Conservation (phyloP, 129 eudicot species). For the Arctium minus region DNA sequence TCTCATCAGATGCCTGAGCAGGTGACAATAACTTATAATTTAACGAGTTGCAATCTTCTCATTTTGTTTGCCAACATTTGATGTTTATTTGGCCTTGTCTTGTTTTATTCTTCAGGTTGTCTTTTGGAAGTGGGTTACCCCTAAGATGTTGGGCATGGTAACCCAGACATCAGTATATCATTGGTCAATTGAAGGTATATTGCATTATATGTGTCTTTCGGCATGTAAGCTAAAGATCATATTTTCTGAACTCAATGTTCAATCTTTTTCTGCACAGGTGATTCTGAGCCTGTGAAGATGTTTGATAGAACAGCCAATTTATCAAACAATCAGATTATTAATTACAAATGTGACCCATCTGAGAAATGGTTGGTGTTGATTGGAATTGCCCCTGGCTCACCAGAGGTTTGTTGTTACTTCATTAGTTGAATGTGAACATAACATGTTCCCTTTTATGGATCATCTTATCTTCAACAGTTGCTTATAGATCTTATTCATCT, state of each 20-base stretch:
- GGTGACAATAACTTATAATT: slow-evolving; percentile 19
- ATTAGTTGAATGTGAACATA: neutral
- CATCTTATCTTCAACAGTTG: neutral
- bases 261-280: slow-evolving; percentile 44
- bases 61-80: neutral
- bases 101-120: slow-evolving; percentile 41
- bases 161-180: slow-evolving; percentile 80
- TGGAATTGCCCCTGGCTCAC: slow-evolving; percentile 96
- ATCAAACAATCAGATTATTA: slow-evolving; percentile 86
- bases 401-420: slow-evolving; percentile 56
- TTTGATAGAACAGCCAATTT: slow-evolving; percentile 92
- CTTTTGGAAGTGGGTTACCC: slow-evolving; percentile 82
- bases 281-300: slow-evolving; percentile 83
- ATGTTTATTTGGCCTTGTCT: neutral
- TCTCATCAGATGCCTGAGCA: slow-evolving; percentile 89
- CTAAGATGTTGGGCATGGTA: slow-evolving; percentile 74
- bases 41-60: neutral
- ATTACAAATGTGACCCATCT: slow-evolving; percentile 80
- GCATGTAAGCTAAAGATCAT: neutral
- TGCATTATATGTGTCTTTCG: neutral
- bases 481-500: neutral
- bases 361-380: slow-evolving; percentile 96
- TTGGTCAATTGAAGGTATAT: slow-evolving; percentile 81
- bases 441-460: neutral
- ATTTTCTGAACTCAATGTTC: neutral